phyloP scores from a whole-genome alignment of 345 rosid species.

The Erodium maritimum region DNA sequence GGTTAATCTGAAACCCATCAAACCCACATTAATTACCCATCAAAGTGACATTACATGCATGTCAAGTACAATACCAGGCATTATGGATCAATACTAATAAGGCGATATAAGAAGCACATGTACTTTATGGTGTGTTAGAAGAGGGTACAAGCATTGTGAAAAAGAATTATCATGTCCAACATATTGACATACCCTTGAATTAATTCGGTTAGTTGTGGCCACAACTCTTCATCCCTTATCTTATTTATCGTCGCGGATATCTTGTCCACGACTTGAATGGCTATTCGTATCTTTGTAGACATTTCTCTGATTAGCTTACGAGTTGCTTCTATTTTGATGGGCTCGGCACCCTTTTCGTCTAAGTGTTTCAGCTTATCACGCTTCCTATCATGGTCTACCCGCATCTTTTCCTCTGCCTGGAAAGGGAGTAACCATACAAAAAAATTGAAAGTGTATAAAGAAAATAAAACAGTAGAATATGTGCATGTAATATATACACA shows the following conservation, averaged over 20 bases:
- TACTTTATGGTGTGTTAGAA: no score
- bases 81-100: no score
- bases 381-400: slow-evolving; percentile 64
- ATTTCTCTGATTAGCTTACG: slow-evolving; percentile 24
- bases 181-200: slow-evolving; percentile 30
- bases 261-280: slow-evolving; percentile 50
- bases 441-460: neutral
- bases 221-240: slow-evolving; percentile 54
- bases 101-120: no score
- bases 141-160: neutral
- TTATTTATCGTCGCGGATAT: slow-evolving; percentile 35
- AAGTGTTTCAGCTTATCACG: slow-evolving; percentile 56
- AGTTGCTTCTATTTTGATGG: slow-evolving; percentile 26
- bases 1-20: slow-evolving; percentile 10
- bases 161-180: no score
- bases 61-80: no score
- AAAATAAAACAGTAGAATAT: no score
- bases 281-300: slow-evolving; percentile 41
- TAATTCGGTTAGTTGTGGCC: slow-evolving; percentile 42
- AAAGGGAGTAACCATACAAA: slow-evolving; percentile 3
- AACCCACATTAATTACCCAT: neutral
- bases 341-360: slow-evolving; percentile 68
- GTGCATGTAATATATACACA: no score
- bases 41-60: neutral
- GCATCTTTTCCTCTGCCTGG: slow-evolving; percentile 88